Evolutionary conservation across 306 rosid species (phyloP), one percentile per base, ranked within the genome.

Genomic region (Crotalaria pallida): DNA sequence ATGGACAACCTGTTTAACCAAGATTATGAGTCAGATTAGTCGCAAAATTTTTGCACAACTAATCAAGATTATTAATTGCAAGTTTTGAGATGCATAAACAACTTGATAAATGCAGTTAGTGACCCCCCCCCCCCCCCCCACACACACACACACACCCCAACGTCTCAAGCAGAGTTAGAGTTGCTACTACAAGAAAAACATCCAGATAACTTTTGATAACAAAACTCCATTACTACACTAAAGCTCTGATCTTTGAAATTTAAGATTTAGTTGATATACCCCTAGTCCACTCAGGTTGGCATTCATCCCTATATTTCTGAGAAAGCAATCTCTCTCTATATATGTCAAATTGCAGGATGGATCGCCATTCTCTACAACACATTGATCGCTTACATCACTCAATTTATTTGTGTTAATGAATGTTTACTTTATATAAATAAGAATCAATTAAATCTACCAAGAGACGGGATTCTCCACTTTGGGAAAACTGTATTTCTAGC

Each of bases 1-100:
- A 58, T 88, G 89, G 72, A 84, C 88, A 19, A 87, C 87, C 98
- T 94, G 89, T 58, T 65, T 19, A 67, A 57, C 23, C 58, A 24
- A 56, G 26, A 44, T 43, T 58, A 9, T 6, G 9, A 36, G 63
- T 69, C 38, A 45, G 69, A 41, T 31, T 41, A 51, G 41, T 51
- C 10, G 7, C 56, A 47, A 74, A 44, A 75, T 22, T 22, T 61
- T 49, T 65, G 38, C 13, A 67, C 45, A 75, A 22, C 10, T 36
- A 69, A 61, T 23, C 33, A 51, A 56, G 27, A n/a, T 31, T 51
- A 40, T 51, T 10, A 36, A 52, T 27, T 29, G 62, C 27, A 71
- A 33, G 56, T 63, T 34, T 13, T 47, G 18, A 13, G 23, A 58
- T 57, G 44, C 69, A 12, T 33, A 24, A 80, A 36, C 19, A 57